Percentiles rank a stretch among this genome's conserved stretches.
phyloP scores from a whole-genome alignment of 768 basidiomycete genomes.

The Coprinopsis cinerea region DNA sequence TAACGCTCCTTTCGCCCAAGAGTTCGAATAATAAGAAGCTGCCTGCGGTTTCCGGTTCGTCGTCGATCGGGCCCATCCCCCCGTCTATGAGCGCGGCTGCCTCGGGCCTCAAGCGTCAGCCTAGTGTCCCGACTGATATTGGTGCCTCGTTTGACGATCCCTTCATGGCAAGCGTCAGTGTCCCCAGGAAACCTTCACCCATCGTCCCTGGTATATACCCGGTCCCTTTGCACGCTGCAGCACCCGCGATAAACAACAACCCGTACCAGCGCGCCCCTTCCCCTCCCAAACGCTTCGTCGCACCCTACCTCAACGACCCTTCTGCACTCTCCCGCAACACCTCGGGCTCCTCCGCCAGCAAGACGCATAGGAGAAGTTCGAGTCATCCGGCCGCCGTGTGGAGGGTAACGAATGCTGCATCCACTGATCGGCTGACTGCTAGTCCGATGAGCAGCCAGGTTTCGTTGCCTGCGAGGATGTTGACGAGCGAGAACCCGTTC shows the following conservation, averaged over 20 bases:
- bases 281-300: slow-evolving; percentile 7
- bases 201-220: slow-evolving; percentile 7
- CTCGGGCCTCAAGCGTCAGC: not conserved
- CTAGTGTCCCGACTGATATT: slow-evolving; percentile 4
- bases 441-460: slow-evolving; percentile 13
- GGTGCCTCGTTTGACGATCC: slow-evolving; percentile 4
- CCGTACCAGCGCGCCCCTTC: slow-evolving; percentile 21
- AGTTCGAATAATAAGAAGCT: not conserved
- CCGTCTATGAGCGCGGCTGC: not conserved
- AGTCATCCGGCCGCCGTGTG: slow-evolving; percentile 15
- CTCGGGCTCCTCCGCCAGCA: slow-evolving; percentile 9
- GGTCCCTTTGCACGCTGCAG: slow-evolving; percentile 17
- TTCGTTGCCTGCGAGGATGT: slow-evolving; percentile 17
- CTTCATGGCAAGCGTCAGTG: not conserved
- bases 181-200: not conserved
- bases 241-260: slow-evolving; percentile 2
- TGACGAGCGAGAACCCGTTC: slow-evolving; percentile 49
- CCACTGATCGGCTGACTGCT: slow-evolving; percentile 15
- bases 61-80: too few relatives aligned
- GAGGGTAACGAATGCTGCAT: slow-evolving; percentile 21
- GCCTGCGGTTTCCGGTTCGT: too few relatives aligned
- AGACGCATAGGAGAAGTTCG: slow-evolving; percentile 20
- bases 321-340: slow-evolving; percentile 15
- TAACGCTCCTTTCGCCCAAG: not conserved
- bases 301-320: not conserved